A percentile compares a stretch with the other conserved stretches of the same genome.
phyloP scores from a whole-genome alignment of 1,284 basidiomycete species.

The Coriolopsis trogii region DNA sequence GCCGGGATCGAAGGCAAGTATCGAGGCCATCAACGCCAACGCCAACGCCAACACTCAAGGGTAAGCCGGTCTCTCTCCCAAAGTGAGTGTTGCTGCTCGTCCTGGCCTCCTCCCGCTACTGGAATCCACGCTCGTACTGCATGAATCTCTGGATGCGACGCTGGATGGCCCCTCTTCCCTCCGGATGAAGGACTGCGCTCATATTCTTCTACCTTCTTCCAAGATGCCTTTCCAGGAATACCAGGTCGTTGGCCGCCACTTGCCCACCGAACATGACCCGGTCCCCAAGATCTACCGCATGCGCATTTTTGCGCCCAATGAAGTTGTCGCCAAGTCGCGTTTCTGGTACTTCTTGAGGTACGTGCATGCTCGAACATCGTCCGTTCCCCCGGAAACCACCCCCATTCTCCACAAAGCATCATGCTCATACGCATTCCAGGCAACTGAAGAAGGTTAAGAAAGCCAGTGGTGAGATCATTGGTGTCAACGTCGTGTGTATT shows the following conservation, averaged over 20 bases:
- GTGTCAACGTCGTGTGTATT: constrained; percentile 93
- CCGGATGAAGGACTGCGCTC: constrained; percentile 22
- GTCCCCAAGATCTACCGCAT: constrained; percentile 98
- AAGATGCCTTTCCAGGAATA: constrained; percentile 76
- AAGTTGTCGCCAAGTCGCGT: constrained; percentile 97
- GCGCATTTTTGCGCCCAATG: constrained; percentile 99
- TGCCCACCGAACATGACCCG: constrained; percentile 93
- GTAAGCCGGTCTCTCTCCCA: constrained; percentile 26
- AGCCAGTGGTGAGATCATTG: constrained; percentile 98
- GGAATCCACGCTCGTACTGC: constrained; percentile 11
- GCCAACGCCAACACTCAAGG: constrained; percentile 25
- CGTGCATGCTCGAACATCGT: constrained; percentile 16
- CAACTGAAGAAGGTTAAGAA: constrained; percentile 99
- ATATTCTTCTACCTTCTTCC: constrained; percentile 1
- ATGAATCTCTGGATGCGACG: constrained; percentile 13
- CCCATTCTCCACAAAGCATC: not conserved
- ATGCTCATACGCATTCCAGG: constrained; percentile 44
- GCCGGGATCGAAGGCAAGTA: constrained; percentile 4
- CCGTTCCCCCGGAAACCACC: not conserved
- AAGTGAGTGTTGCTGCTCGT: constrained; percentile 19
- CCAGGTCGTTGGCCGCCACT: constrained; percentile 97
- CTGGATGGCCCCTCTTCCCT: constrained; percentile 16
- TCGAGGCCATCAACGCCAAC: constrained; percentile 24
- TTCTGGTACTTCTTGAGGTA: constrained; percentile 99
- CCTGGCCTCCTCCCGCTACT: not conserved